Conservation (phyloP, 495 filamentous ascomycete species). For the Emericellopsis terricola region DNA sequence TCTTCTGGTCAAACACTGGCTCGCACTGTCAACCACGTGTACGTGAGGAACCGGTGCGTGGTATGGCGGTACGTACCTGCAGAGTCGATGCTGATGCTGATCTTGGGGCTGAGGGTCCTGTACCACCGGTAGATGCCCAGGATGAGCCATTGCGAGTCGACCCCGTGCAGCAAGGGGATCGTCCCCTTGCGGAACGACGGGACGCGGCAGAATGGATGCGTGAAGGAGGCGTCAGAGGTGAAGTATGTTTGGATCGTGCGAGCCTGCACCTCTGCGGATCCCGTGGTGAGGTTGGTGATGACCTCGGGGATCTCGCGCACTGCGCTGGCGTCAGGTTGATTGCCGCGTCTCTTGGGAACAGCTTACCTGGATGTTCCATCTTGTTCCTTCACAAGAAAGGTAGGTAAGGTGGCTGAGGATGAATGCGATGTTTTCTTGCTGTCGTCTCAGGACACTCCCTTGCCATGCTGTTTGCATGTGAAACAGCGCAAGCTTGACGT, state of each 20-base stretch:
- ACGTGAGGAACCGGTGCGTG: constrained; percentile 1
- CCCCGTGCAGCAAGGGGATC: constrained; percentile 24
- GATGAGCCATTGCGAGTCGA: constrained; percentile 42
- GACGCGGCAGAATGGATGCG: constrained; percentile 67
- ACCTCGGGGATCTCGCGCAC: constrained; percentile 34
- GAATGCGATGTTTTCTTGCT: no score
- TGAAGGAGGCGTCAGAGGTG: constrained; percentile 47
- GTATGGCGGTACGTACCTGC: constrained; percentile 29
- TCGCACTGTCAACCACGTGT: no score
- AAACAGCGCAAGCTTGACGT: no score
- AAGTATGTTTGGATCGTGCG: constrained; percentile 51
- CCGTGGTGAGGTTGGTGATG: constrained; percentile 48
- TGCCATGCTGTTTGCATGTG: no score
- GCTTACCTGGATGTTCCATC: constrained; percentile 9
- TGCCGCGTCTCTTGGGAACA: no score
- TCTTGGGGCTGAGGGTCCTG: constrained; percentile 62
- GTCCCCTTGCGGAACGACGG: constrained; percentile 29
- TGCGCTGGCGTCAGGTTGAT: no score
- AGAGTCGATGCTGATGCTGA: constrained; percentile 49
- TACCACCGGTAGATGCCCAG: constrained; percentile 70
- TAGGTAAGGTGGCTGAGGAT: no score
- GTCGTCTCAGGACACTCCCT: no score
- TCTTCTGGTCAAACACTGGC: constrained; percentile 51
- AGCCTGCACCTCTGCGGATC: constrained; percentile 41
- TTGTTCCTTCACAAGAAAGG: neutral